These are phyloP conservation scores for Elaeis guineensis DNA, from an alignment of 176 grass and related monocot genomes.

Conservation along the genomic window DNA sequence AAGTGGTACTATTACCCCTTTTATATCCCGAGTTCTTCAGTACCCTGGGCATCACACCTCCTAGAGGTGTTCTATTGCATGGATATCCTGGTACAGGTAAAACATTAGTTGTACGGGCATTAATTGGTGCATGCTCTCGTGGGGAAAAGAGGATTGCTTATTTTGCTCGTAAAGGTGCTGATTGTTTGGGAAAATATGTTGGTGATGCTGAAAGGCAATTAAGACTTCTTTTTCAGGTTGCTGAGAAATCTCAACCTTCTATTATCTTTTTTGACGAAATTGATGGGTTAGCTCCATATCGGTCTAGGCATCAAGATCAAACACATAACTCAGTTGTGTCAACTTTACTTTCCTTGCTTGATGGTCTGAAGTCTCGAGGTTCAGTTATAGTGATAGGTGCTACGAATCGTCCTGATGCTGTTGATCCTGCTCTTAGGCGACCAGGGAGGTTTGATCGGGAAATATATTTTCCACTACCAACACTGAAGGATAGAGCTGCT, in stretches of 20 bases:
- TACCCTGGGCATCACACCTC: slow-evolving; percentile 74
- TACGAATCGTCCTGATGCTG: slow-evolving; percentile 89
- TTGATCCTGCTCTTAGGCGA: slow-evolving; percentile 93
- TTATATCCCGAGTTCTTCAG: slow-evolving; percentile 79
- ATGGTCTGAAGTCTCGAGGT: slow-evolving; percentile 93
- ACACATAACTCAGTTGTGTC: slow-evolving; percentile 99
- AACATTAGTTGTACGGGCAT: slow-evolving; percentile 81
- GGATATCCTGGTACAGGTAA: slow-evolving; percentile 96
- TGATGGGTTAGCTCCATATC: slow-evolving; percentile 84
- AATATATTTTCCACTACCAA: slow-evolving; percentile 91
- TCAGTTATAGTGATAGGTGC: slow-evolving; percentile 97
- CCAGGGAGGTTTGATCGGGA: slow-evolving; percentile 96
- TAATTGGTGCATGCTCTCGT: slow-evolving; percentile 89
- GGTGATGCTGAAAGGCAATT: slow-evolving; percentile 92
- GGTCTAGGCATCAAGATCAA: slow-evolving; percentile 82
- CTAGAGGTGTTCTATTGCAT: slow-evolving; percentile 90
- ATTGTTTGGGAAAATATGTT: slow-evolving; percentile 99
- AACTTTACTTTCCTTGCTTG: slow-evolving; percentile 87
- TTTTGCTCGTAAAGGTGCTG: slow-evolving; percentile 97
- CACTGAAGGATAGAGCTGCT: slow-evolving; percentile 74
- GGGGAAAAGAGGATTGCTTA: slow-evolving; percentile 89
- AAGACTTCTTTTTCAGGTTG: slow-evolving; percentile 94
- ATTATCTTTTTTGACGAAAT: slow-evolving; percentile 99
- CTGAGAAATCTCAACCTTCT: slow-evolving; percentile 92
- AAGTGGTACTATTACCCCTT: slow-evolving; percentile 91